These are phyloP conservation scores for Stygiomarasmius scandens DNA, from an alignment of 1,284 basidiomycete species.

Conservation along the genomic window DNA sequence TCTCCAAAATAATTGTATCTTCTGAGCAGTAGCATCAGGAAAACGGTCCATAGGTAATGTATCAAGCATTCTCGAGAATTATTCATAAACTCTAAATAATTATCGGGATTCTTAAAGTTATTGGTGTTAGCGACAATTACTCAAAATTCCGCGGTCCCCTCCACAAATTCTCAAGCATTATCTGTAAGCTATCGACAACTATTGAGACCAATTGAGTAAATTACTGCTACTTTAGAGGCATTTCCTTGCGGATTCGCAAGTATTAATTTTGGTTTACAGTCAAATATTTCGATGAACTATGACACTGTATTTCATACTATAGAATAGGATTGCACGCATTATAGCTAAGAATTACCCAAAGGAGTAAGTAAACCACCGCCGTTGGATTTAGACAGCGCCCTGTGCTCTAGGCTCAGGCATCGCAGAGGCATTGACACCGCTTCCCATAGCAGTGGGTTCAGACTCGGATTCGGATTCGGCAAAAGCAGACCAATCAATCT, in stretches of 20 bases:
- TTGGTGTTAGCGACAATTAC: neutral
- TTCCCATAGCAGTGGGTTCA: neutral
- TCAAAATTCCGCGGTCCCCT: neutral
- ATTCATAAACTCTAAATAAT: neutral
- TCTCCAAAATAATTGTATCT: too few relatives aligned
- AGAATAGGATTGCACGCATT: too few relatives aligned
- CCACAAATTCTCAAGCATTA: neutral
- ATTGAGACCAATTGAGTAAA: too few relatives aligned
- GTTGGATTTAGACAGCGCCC: too few relatives aligned
- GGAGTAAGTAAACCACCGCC: too few relatives aligned
- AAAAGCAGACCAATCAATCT: neutral
- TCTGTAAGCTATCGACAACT: neutral
- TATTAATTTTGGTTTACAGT: neutral
- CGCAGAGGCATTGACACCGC: too few relatives aligned
- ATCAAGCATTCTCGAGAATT: neutral
- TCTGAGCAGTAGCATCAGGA: too few relatives aligned
- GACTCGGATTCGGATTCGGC: neutral
- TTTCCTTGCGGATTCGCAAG: neutral
- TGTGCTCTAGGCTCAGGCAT: too few relatives aligned
- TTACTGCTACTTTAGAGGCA: neutral
- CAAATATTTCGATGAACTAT: too few relatives aligned
- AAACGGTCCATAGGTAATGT: neutral
- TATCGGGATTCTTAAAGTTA: neutral
- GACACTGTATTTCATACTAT: too few relatives aligned
- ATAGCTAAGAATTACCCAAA: too few relatives aligned